Evolutionary conservation across 129 eudicot genomes (phyloP), one percentile per base, ranked within the genome.

Genomic region (Lactuca sativa): DNA sequence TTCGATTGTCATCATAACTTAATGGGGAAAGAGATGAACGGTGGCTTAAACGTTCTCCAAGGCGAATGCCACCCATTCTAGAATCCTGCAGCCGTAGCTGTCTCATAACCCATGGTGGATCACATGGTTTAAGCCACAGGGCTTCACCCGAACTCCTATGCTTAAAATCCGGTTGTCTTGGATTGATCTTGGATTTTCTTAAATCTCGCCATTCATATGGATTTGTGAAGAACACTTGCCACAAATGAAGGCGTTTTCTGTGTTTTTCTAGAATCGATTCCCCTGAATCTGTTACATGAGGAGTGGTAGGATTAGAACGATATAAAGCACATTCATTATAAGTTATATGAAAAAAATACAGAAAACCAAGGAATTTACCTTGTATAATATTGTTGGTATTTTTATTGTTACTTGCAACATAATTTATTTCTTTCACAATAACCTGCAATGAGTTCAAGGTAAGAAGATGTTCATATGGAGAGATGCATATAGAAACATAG

Each of bases 21-120:
- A 64, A 47, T 0, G 70, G 74, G 10, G 81, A 64, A 59, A 76
- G 49, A 57, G 13, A 59, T 9, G 78, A 57, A 47, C 25, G 59
- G 48, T 15, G 15, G 59, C 17, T 61, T 51, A 12, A 31, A 34
- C 40, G 34, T 66, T 30, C 62, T 30, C 49, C 56, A 37, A 44
- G 64, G 31, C 61, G 31, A 43, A 51, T 67, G 62, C 49, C 79
- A 10, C 64, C 62, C 76, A 71, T 31, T 75, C 85, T 78, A 62
- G 95, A 76, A 77, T 92, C 95, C 13, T 75, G 77, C 63, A 75
- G 73, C 30, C 71, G 47, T 62, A 92, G 81, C 54, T 92, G 96
- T 73, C 72, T 78, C 4, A n/a, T 70, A 74, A 92, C 25, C 98
- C 98, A 92, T 62, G 95, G 86, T 62, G 96, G 95, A 81, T 92